Evolutionary conservation across 257 asterid genomes (phyloP).

Genomic region (Craterostigma plantagineum): DNA sequence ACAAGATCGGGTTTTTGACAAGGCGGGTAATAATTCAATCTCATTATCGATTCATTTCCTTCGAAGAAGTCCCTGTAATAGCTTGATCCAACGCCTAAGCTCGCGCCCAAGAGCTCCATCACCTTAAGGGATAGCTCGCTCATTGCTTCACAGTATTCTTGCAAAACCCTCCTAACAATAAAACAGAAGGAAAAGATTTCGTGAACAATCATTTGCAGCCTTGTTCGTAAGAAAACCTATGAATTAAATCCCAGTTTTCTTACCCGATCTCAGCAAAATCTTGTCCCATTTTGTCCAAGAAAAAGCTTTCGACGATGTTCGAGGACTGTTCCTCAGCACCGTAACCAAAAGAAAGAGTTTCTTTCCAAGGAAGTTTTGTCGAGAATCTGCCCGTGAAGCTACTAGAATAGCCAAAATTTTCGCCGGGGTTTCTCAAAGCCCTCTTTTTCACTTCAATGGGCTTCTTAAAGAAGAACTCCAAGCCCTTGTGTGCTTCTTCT

Average conservation of each 20-base stretch:
- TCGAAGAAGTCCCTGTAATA: slow-evolving; percentile 14
- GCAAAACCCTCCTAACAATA: slow-evolving; percentile 12
- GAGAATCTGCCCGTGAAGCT: slow-evolving; percentile 30
- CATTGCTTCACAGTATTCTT: slow-evolving; percentile 23
- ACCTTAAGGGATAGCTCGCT: slow-evolving; percentile 14
- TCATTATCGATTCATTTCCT: slow-evolving; percentile 19
- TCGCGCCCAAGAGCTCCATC: slow-evolving; percentile 20
- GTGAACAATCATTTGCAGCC: neutral
- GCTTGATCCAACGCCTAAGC: slow-evolving; percentile 18
- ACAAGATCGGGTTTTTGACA: slow-evolving; percentile 22
- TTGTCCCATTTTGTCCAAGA: slow-evolving; percentile 25
- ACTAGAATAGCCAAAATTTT: slow-evolving; percentile 21
- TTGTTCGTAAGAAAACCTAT: neutral
- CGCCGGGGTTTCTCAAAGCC: slow-evolving; percentile 15
- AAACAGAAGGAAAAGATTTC: neutral
- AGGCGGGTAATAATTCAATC: slow-evolving; percentile 28
- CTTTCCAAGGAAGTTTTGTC: slow-evolving; percentile 28
- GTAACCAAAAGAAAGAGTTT: slow-evolving; percentile 15
- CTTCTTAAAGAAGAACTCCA: slow-evolving; percentile 19
- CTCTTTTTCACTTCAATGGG: slow-evolving; percentile 21
- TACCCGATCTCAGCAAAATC: slow-evolving; percentile 1
- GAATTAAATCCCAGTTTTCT: too few species aligned
- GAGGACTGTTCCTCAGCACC: slow-evolving; percentile 8
- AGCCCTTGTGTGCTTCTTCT: slow-evolving; percentile 10
- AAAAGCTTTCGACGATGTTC: slow-evolving; percentile 11